Percentiles rank a stretch among this genome's conserved stretches.
phyloP scores from a whole-genome alignment of 495 filamentous ascomycete genomes.

The Xylaria acuta region DNA sequence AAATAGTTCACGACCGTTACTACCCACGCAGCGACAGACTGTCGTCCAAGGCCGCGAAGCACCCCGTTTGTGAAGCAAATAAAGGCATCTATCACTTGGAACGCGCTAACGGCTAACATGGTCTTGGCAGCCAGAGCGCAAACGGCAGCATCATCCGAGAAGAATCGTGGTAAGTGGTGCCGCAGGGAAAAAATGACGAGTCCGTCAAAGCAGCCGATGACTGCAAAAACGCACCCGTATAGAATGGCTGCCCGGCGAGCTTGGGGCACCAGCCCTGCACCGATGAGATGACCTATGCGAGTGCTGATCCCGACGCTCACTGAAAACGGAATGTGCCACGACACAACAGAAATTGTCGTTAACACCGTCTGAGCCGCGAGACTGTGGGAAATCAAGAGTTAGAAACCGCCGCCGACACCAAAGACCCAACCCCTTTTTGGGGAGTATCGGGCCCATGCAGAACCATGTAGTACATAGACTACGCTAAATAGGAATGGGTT shows the following conservation, averaged over 20 bases:
- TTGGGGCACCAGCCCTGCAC: conserved; percentile 45
- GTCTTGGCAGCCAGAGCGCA: conserved; percentile 34
- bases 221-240: conserved; percentile 38
- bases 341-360: conserved; percentile 63
- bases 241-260: conserved; percentile 42
- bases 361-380: conserved; percentile 73
- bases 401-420: not conserved
- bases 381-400: not conserved
- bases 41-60: conserved; percentile 69
- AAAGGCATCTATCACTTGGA: conserved; percentile 44
- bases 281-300: conserved; percentile 69
- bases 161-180: conserved; percentile 43
- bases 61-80: conserved; percentile 67
- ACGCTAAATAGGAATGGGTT: not conserved
- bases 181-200: conserved; percentile 42
- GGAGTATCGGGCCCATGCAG: not conserved
- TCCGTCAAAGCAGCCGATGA: conserved; percentile 44
- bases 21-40: conserved; percentile 76
- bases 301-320: conserved; percentile 68
- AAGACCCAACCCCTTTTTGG: not conserved
- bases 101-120: conserved; percentile 51
- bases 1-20: conserved; percentile 74
- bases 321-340: conserved; percentile 72
- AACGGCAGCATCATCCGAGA: conserved; percentile 45
- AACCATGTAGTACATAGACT: not conserved